These are phyloP conservation scores for Colletotrichum simmondsii DNA, from an alignment of 2,329 filamentous ascomycete genomes.

Conservation along the genomic window DNA sequence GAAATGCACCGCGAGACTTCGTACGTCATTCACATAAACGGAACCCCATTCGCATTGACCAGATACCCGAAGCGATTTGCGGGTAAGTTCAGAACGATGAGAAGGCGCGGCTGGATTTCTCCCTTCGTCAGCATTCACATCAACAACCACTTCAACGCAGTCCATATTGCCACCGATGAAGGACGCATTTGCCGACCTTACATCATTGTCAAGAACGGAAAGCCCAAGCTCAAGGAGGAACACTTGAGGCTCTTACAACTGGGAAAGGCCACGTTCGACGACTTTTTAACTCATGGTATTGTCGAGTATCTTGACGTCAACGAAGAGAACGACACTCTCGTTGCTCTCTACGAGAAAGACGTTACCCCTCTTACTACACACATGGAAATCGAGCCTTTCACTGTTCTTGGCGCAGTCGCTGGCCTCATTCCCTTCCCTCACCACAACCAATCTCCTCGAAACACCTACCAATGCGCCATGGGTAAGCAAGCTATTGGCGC, in stretches of 20 bases:
- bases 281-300: constrained; percentile 88
- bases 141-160: constrained; percentile 90
- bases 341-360: constrained; percentile 88
- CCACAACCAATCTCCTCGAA: constrained; percentile 98
- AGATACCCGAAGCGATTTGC: constrained; percentile 88
- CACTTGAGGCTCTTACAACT: constrained; percentile 86
- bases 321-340: constrained; percentile 96
- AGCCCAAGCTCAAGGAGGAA: constrained; percentile 80
- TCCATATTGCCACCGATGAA: constrained; percentile 97
- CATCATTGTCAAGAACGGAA: constrained; percentile 91
- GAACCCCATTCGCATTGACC: constrained; percentile 90
- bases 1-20: constrained; percentile 87
- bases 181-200: constrained; percentile 95
- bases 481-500: constrained; percentile 99
- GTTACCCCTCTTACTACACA: constrained; percentile 89
- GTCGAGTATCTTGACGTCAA: constrained; percentile 98
- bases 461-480: constrained; percentile 99
- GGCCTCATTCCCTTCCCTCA: constrained; percentile 98
- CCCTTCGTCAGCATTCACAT: constrained; percentile 98
- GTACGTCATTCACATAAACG: constrained; percentile 95
- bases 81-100: constrained; percentile 84
- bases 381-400: constrained; percentile 98
- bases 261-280: constrained; percentile 90
- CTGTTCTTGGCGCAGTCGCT: constrained; percentile 92
- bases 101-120: constrained; percentile 90